A percentile compares a stretch with the other conserved stretches of the same genome.
Conservation (phyloP, 2,329 filamentous ascomycete species). For the Microdochium trichocladiopsis region DNA sequence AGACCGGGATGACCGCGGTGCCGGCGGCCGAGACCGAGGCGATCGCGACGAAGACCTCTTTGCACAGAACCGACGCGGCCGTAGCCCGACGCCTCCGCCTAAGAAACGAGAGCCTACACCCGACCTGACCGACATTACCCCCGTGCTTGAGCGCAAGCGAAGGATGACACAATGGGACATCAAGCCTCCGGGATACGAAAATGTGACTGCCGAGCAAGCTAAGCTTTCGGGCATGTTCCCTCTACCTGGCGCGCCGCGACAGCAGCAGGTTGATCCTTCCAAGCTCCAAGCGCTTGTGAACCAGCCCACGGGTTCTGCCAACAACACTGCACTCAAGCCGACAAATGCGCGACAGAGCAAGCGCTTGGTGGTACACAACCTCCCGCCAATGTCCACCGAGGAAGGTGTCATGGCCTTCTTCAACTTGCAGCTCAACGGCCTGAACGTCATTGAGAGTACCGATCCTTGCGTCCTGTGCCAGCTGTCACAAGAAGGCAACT, state of each 20-base stretch:
- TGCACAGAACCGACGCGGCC: conserved; percentile 50
- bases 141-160: conserved; percentile 79
- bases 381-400: conserved; percentile 67
- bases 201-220: conserved; percentile 95
- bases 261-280: conserved; percentile 90
- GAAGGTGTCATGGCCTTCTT: conserved; percentile 79
- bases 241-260: conserved; percentile 86
- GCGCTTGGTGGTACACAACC: conserved; percentile 80
- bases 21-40: conserved; percentile 15
- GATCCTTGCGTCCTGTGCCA: conserved; percentile 84
- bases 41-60: conserved; percentile 45
- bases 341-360: conserved; percentile 92
- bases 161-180: conserved; percentile 99
- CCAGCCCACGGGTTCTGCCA: conserved; percentile 66
- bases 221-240: conserved; percentile 99
- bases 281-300: conserved; percentile 95
- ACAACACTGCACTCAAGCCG: conserved; percentile 77
- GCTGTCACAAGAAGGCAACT: conserved; percentile 69
- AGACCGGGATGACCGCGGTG: conserved; percentile 30
- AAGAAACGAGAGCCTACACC: conserved; percentile 95
- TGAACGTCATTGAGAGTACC: conserved; percentile 78
- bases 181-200: conserved; percentile 96
- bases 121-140: conserved; percentile 80
- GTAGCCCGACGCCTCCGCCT: conserved; percentile 71
- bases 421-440: conserved; percentile 92